These are phyloP conservation scores for Trichosporon coremiiforme DNA, from an alignment of 1,284 basidiomycete species.

Conservation along the genomic window DNA sequence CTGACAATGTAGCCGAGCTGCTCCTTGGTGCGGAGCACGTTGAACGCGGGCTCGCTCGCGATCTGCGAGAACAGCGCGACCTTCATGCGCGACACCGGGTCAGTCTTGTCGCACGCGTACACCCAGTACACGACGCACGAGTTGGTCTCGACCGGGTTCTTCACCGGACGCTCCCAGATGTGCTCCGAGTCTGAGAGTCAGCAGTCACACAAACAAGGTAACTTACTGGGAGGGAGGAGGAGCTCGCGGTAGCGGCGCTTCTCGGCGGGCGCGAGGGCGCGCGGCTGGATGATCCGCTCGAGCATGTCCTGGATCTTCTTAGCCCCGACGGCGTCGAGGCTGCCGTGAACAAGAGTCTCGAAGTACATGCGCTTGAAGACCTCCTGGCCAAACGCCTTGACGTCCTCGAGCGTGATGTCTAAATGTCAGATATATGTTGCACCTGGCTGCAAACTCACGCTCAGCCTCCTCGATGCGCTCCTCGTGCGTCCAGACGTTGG, in stretches of 20 bases:
- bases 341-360: constrained; percentile 80
- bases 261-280: constrained; percentile 63
- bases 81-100: constrained; percentile 58
- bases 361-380: constrained; percentile 72
- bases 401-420: constrained; percentile 72
- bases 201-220: no score
- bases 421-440: constrained; percentile 26
- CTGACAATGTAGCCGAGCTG: constrained; percentile 92
- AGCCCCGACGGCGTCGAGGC: constrained; percentile 80
- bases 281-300: constrained; percentile 68
- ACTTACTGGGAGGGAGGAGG: constrained; percentile 67
- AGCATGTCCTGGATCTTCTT: constrained; percentile 70
- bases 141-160: constrained; percentile 86
- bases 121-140: constrained; percentile 78
- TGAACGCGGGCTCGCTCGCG: constrained; percentile 86
- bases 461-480: constrained; percentile 79
- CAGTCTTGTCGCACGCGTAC: constrained; percentile 63
- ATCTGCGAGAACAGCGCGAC: constrained; percentile 66
- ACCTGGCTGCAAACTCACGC: constrained; percentile 65
- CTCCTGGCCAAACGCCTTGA: constrained; percentile 68
- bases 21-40: constrained; percentile 90
- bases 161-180: constrained; percentile 69
- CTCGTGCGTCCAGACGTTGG: constrained; percentile 74
- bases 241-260: constrained; percentile 66
- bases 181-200: constrained; percentile 72